A percentile compares a stretch with the other conserved stretches of the same genome.
These are phyloP conservation scores for Vaccinium darrowii DNA, from an alignment of 148 eudicot genomes.

Conservation along the genomic window DNA sequence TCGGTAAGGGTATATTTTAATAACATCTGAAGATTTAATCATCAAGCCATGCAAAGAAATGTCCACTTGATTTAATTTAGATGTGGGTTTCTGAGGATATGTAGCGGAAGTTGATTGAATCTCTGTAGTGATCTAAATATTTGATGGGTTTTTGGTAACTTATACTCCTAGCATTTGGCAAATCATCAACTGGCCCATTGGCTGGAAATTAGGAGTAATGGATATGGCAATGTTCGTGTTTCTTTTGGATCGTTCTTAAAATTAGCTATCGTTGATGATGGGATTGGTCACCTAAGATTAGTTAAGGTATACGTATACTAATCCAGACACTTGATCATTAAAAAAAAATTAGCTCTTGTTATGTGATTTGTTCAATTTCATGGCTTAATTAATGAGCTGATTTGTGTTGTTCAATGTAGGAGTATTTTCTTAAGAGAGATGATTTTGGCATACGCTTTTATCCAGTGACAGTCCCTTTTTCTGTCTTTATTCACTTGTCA, in stretches of 20 bases:
- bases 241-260: neutral
- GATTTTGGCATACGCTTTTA: too few relatives aligned
- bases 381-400: neutral
- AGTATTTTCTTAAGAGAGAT: neutral
- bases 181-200: neutral
- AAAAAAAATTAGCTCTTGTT: neutral
- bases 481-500: too few relatives aligned
- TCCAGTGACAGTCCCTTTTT: too few relatives aligned
- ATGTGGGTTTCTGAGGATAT: neutral
- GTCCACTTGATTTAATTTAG: neutral
- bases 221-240: neutral
- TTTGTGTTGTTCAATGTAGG: neutral
- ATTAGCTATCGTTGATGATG: neutral
- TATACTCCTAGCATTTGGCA: neutral
- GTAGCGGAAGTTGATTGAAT: neutral
- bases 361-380: neutral
- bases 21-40: neutral
- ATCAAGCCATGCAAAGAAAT: neutral
- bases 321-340: too few relatives aligned
- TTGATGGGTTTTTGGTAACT: neutral
- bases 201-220: neutral
- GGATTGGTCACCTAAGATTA: too few relatives aligned
- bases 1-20: neutral
- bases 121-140: neutral
- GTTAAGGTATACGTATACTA: too few relatives aligned